Percentiles rank a stretch among this genome's conserved stretches.
Conservation (phyloP, 108 stramenopile genomes). For the Skeletonema costatum region DNA sequence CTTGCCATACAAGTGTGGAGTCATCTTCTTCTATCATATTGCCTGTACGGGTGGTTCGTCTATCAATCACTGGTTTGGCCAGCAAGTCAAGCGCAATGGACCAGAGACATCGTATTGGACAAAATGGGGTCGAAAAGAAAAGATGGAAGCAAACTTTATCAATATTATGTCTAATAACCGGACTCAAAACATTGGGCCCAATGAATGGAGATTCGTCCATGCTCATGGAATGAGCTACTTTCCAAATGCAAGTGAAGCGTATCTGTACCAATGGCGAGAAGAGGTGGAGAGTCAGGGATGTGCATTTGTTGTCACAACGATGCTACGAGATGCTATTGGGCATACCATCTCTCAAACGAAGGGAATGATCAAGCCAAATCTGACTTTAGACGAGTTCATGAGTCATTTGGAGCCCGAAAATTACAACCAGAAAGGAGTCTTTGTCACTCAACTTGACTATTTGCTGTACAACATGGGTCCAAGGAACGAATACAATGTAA, state of each 20-base stretch:
- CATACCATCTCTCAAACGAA: conserved; percentile 43
- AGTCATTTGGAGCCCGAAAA: conserved; percentile 1
- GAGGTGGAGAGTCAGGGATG: conserved; percentile 36
- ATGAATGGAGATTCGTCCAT: conserved; percentile 48
- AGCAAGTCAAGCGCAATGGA: conserved; percentile 13
- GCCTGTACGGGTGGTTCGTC: conserved; percentile 28
- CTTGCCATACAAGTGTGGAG: conserved; percentile 30
- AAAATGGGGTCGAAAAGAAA: conserved; percentile 11
- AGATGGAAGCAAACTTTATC: conserved; percentile 7
- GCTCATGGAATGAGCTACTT: conserved; percentile 45
- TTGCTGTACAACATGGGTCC: conserved; percentile 28
- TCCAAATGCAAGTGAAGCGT: conserved; percentile 38
- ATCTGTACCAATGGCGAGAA: conserved; percentile 39
- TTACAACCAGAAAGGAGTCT: conserved; percentile 18
- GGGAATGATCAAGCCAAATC: conserved; percentile 9
- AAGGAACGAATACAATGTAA: background rate
- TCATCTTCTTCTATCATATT: conserved; percentile 30
- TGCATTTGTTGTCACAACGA: conserved; percentile 22
- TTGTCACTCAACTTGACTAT: conserved; percentile 41
- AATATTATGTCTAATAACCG: background rate
- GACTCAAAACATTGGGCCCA: conserved; percentile 13
- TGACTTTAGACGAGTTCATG: conserved; percentile 18
- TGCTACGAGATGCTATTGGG: conserved; percentile 30
- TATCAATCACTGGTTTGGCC: conserved; percentile 28
- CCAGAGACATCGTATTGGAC: conserved; percentile 38